Evolutionary conservation across 1,284 basidiomycete genomes (phyloP).

Genomic region (Cryptococcus sp.): DNA sequence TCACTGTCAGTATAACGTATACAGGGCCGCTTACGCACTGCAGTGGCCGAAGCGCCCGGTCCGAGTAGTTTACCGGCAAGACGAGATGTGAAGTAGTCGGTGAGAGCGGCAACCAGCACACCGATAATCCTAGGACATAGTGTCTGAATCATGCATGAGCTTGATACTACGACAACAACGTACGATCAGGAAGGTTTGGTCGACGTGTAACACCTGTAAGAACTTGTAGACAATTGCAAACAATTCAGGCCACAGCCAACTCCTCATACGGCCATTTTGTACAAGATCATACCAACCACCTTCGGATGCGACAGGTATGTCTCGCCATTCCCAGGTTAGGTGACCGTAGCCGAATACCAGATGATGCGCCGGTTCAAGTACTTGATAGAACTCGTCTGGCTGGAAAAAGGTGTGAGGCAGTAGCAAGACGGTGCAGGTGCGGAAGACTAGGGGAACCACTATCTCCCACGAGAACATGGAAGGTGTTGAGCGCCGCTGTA

Average conservation of each 20-base stretch:
- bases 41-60: slow-evolving; percentile 61
- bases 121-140: slow-evolving; percentile 71
- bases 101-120: slow-evolving; percentile 73
- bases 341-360: slow-evolving; percentile 89
- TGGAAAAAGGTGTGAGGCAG: slow-evolving; percentile 87
- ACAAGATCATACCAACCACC: slow-evolving; percentile 22
- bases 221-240: slow-evolving; percentile 78
- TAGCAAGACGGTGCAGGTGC: slow-evolving; percentile 58
- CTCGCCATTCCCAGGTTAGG: slow-evolving; percentile 95
- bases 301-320: slow-evolving; percentile 55
- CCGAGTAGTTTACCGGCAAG: slow-evolving; percentile 67
- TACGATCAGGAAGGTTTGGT: slow-evolving; percentile 61
- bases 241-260: slow-evolving; percentile 55
- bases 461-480: slow-evolving; percentile 14
- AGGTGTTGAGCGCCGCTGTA: no score
- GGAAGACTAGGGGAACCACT: slow-evolving; percentile 46
- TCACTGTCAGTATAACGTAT: neutral
- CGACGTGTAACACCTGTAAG: slow-evolving; percentile 62
- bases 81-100: slow-evolving; percentile 72
- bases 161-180: slow-evolving; percentile 24
- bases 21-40: slow-evolving; percentile 59
- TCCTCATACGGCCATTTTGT: slow-evolving; percentile 35
- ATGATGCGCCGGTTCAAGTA: slow-evolving; percentile 86
- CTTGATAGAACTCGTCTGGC: slow-evolving; percentile 96
- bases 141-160: slow-evolving; percentile 7